These are phyloP conservation scores for Herpetomonas samuelpessoai DNA, from an alignment of 208 protist genomes.

Conservation along the genomic window DNA sequence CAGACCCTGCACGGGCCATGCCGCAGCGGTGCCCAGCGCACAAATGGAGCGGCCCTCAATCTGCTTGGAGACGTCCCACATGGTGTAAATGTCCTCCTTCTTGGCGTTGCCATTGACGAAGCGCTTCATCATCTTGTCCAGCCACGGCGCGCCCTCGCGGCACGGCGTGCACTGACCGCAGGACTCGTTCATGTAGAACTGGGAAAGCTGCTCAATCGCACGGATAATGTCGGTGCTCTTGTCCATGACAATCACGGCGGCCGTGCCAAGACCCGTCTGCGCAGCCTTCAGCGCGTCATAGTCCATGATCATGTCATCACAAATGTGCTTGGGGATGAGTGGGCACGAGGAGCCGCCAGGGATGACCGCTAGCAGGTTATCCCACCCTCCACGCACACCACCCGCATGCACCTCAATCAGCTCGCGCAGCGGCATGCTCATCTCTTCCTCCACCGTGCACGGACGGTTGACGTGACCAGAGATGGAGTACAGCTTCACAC, in stretches of 20 bases:
- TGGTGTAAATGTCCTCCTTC: slow-evolving; percentile 97
- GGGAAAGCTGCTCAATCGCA: slow-evolving; percentile 94
- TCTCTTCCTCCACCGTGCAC: slow-evolving; percentile 98
- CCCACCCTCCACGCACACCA: slow-evolving; percentile 98
- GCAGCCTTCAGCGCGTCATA: slow-evolving; percentile 95
- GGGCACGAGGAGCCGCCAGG: slow-evolving; percentile 97
- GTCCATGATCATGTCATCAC: slow-evolving; percentile 97
- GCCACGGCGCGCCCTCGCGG: slow-evolving; percentile 95
- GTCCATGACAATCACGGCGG: slow-evolving; percentile 99
- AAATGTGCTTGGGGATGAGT: slow-evolving; percentile 94
- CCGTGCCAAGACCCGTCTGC: slow-evolving; percentile 97
- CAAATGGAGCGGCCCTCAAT: slow-evolving; percentile 99
- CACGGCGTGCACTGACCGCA: slow-evolving; percentile 99
- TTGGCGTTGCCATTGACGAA: slow-evolving; percentile 96
- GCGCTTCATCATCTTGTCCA: slow-evolving; percentile 97
- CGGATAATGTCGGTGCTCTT: slow-evolving; percentile 97
- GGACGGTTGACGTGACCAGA: slow-evolving; percentile 99
- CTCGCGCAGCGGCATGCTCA: slow-evolving; percentile 97
- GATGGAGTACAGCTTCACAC: slow-evolving; percentile 98
- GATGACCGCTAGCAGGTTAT: slow-evolving; percentile 98
- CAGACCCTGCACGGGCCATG: slow-evolving; percentile 98
- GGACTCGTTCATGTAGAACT: slow-evolving; percentile 98
- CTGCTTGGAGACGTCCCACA: slow-evolving; percentile 96
- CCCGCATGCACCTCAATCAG: slow-evolving; percentile 97
- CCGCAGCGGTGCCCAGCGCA: slow-evolving; percentile 97